phyloP scores from a whole-genome alignment of 2,329 filamentous ascomycete genomes.

The Lithohypha guttulata region DNA sequence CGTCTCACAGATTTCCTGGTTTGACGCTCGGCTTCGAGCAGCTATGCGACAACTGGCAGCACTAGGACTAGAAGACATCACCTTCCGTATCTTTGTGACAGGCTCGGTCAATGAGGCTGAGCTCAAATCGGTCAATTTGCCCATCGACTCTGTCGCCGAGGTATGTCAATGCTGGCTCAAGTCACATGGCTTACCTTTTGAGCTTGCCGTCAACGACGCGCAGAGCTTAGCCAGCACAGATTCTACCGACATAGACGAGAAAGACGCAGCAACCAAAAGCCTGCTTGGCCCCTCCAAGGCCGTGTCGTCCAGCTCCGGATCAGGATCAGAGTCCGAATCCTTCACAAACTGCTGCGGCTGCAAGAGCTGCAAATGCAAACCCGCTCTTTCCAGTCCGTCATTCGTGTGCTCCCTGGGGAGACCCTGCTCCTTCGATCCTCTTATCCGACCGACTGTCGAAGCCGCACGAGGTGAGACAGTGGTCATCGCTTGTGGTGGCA shows the following conservation, averaged over 20 bases:
- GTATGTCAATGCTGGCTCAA: not conserved
- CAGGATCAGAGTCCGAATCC: slow-evolving; percentile 9
- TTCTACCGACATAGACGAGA: not conserved
- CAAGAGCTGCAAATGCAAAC: slow-evolving; percentile 1
- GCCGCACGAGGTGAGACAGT: slow-evolving; percentile 51
- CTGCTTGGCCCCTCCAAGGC: not conserved
- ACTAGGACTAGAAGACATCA: slow-evolving; percentile 9
- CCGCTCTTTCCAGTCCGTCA: slow-evolving; percentile 16
- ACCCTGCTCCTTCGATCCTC: slow-evolving; percentile 4
- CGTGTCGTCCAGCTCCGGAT: slow-evolving; percentile 10
- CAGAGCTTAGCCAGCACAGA: not conserved
- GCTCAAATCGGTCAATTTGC: not conserved
- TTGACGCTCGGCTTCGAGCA: slow-evolving; percentile 11
- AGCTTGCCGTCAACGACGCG: not conserved
- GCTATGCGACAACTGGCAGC: slow-evolving; percentile 8
- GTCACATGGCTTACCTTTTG: not conserved
- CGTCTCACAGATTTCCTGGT: slow-evolving; percentile 9
- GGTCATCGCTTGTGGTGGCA: slow-evolving; percentile 52
- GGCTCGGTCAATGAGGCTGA: slow-evolving; percentile 23
- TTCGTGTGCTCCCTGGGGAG: slow-evolving; percentile 7
- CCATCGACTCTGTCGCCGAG: not conserved
- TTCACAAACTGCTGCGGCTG: not conserved
- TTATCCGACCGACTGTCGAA: slow-evolving; percentile 48
- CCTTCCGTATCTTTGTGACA: slow-evolving; percentile 44
- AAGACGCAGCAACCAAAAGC: not conserved